A percentile compares a stretch with the other conserved stretches of the same genome.
These are phyloP conservation scores for Gloeophyllum trabeum DNA, from an alignment of 768 basidiomycete species.

Conservation along the genomic window DNA sequence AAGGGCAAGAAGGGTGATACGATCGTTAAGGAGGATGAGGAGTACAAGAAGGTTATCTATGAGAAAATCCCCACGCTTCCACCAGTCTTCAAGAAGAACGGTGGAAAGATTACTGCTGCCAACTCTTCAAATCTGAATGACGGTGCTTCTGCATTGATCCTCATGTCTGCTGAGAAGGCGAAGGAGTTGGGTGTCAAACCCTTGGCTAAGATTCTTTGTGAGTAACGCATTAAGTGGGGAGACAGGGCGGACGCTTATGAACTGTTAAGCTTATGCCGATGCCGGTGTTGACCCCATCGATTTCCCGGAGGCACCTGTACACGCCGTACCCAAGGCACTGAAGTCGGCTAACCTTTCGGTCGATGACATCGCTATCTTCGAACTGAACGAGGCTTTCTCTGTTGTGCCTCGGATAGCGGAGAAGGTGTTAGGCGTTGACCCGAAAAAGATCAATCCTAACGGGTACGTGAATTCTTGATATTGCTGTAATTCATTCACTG, in stretches of 20 bases:
- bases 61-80: conserved; percentile 86
- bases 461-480: conserved; percentile 40
- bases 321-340: conserved; percentile 82
- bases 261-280: conserved; percentile 78
- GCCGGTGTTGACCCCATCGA: conserved; percentile 94
- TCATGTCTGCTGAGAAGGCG: conserved; percentile 91
- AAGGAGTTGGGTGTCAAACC: conserved; percentile 86
- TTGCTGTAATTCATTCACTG: conserved; percentile 2
- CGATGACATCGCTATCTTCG: conserved; percentile 84
- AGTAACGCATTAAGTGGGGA: conserved; percentile 19
- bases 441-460: conserved; percentile 82
- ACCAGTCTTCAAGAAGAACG: conserved; percentile 81
- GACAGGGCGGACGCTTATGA: conserved; percentile 3
- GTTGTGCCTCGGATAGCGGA: conserved; percentile 87
- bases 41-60: conserved; percentile 92
- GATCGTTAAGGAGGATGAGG: conserved; percentile 89
- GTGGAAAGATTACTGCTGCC: conserved; percentile 88
- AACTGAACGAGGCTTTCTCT: conserved; percentile 98
- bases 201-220: conserved; percentile 90
- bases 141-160: conserved; percentile 89
- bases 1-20: conserved; percentile 92
- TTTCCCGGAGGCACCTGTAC: conserved; percentile 91
- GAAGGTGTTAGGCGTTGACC: conserved; percentile 75
- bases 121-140: conserved; percentile 95
- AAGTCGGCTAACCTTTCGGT: conserved; percentile 74